Base-by-base conservation (phyloP, 1,284 basidiomycete species). In the Coniophora puteana region DNA sequence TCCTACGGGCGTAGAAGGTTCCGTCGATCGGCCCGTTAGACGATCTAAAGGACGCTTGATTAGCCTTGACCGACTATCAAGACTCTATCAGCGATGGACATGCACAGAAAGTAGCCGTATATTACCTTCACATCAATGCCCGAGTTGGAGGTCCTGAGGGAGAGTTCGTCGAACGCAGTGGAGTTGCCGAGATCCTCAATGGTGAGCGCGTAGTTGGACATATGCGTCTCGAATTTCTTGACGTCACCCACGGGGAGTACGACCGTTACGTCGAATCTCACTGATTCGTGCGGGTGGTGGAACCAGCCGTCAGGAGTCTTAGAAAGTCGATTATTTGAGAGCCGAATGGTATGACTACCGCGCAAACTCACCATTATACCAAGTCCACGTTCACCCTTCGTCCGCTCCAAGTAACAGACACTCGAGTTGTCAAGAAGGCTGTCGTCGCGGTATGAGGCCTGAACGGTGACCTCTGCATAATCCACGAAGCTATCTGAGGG, bases 331-430 rank as follows among this genome's bases (percentile, higher is more conserved):
- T 32, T 5, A 21, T 23, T 17, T 17, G 26, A 27, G 20, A 11
- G 33, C 21, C 36, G 25, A 8, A 25, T 30, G 8, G 10, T 17
- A 31, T 16, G 18, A 3, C 21, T 8, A 35, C 31, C 5, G 20
- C 14, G 23, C n/a, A n/a, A n/a, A 53, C 61, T 50, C 43, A 68
- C 66, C 26, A 66, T 59, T 21, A 68, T 58, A 3, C 66, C 64
- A 42, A 68, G 37, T 25, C 66, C 66, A 38, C 57, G 44, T 33
- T 57, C 55, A 14, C 52, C 53, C 4, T 56, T 52, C 0, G 41
- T 41, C 6, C 57, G 48, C 20, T 45, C 50, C 8, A 66, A 38
- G 13, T 38, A 39, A 41, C 64, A 67, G n/a, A 66, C 55, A 26
- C 55, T 47, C 23, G 54, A 47, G 8, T 33, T 42, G 17, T 56